A percentile compares a stretch with the other conserved stretches of the same genome.
Evolutionary conservation across 106 monocot genomes (phyloP).

Genomic region (Allium fistulosum): DNA sequence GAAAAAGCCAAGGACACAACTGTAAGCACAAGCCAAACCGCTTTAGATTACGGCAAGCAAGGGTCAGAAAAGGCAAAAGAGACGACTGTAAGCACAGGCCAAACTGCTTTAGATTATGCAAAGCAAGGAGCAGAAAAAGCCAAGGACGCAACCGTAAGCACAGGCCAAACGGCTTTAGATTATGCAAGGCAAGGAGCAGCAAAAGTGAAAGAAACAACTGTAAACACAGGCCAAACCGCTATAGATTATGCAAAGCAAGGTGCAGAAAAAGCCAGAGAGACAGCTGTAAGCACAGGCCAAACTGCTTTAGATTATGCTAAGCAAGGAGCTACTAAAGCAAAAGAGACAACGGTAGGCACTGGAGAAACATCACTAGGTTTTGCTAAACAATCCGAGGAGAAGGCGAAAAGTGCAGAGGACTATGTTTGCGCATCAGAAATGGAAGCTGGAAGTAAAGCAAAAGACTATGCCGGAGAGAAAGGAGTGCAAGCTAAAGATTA

Average conservation of each 20-base stretch:
- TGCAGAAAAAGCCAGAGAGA: not conserved
- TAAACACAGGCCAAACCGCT: too few species aligned
- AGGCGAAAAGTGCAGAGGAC: too few species aligned
- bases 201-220: too few species aligned
- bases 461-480: not conserved
- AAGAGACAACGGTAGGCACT: too few species aligned
- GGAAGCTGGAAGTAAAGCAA: not conserved
- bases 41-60: not conserved
- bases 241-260: not conserved
- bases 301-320: not conserved
- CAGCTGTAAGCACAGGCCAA: not conserved
- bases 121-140: not conserved
- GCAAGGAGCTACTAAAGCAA: not conserved
- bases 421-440: too few species aligned
- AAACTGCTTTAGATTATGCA: not conserved
- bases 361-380: too few species aligned
- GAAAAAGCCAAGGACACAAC: not conserved
- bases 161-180: too few species aligned
- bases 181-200: too few species aligned
- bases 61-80: not conserved
- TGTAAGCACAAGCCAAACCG: too few species aligned
- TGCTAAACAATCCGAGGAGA: too few species aligned
- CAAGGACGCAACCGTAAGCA: too few species aligned
- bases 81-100: not conserved
- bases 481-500: not conserved